phyloP scores from a whole-genome alignment of 2,329 filamentous ascomycete genomes.

The Exophiala bonariae region DNA sequence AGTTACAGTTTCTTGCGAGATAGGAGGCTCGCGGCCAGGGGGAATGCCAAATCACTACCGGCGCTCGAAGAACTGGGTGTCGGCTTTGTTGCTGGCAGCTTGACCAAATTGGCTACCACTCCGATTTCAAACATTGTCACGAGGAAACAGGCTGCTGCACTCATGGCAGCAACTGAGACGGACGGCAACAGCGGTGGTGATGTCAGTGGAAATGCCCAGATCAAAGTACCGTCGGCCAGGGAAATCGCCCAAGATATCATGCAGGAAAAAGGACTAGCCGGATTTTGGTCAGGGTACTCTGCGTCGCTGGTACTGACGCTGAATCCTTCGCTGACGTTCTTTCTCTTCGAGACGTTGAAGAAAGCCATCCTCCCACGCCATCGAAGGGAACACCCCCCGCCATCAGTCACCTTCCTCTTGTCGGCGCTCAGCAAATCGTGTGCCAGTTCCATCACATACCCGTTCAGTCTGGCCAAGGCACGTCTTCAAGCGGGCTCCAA shows the following conservation, averaged over 20 bases:
- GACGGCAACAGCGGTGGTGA: constrained; percentile 14
- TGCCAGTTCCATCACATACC: constrained; percentile 77
- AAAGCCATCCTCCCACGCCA: constrained; percentile 56
- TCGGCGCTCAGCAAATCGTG: constrained; percentile 78
- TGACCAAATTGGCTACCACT: constrained; percentile 73
- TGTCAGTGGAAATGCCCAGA: too few species aligned
- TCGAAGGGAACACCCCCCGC: constrained; percentile 53
- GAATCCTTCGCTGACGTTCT: constrained; percentile 84
- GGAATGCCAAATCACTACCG: constrained; percentile 47
- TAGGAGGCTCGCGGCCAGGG: constrained; percentile 37
- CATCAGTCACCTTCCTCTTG: constrained; percentile 61
- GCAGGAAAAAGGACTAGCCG: constrained; percentile 67
- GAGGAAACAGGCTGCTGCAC: constrained; percentile 70
- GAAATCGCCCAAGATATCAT: constrained; percentile 66
- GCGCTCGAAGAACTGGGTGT: constrained; percentile 72
- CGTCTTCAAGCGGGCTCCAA: constrained; percentile 64
- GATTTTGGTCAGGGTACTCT: constrained; percentile 87
- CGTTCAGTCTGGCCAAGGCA: constrained; percentile 81
- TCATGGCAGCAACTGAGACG: constrained; percentile 38
- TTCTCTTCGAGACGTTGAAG: constrained; percentile 73
- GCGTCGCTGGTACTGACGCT: constrained; percentile 76
- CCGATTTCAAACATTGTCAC: constrained; percentile 82
- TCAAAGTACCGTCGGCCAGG: constrained; percentile 43
- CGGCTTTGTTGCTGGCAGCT: constrained; percentile 71
- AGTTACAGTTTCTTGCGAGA: constrained; percentile 65